phyloP scores from a whole-genome alignment of 192 early-diverging fungal species.

The Radiomyces spectabilis region DNA sequence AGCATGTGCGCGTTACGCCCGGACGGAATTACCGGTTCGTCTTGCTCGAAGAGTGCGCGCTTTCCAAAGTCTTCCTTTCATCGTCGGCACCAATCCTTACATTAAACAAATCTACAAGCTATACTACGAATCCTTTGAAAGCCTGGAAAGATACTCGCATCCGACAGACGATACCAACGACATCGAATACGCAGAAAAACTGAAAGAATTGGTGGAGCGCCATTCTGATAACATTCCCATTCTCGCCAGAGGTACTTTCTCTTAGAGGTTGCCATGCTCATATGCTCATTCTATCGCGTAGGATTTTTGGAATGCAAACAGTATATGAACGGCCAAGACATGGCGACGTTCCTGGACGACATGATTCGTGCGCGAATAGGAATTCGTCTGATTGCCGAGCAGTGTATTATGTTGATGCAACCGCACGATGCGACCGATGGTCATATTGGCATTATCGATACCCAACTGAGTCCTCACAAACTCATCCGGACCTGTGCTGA shows the following conservation, averaged over 20 bases:
- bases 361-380: conserved; percentile 89
- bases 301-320: conserved; percentile 85
- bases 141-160: conserved; percentile 55
- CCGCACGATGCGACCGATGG: conserved; percentile 24
- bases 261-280: neutral
- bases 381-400: conserved; percentile 87
- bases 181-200: conserved; percentile 57
- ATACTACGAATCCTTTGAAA: conserved; percentile 73
- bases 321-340: conserved; percentile 70
- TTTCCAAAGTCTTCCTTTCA: conserved; percentile 88
- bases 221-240: conserved; percentile 86
- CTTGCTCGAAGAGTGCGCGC: conserved; percentile 81
- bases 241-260: conserved; percentile 66
- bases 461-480: conserved; percentile 52
- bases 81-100: conserved; percentile 94
- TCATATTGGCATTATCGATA: conserved; percentile 86
- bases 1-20: conserved; percentile 56
- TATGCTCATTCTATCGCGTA: conserved; percentile 8
- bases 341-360: conserved; percentile 71
- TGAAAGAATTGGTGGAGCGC: conserved; percentile 65
- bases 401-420: conserved; percentile 71
- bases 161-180: conserved; percentile 48
- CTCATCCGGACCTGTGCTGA: conserved; percentile 61
- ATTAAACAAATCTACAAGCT: conserved; percentile 78
- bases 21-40: conserved; percentile 80